Base-by-base conservation (phyloP, 441 rosid genomes). In the Euphorbia celastroides region DNA sequence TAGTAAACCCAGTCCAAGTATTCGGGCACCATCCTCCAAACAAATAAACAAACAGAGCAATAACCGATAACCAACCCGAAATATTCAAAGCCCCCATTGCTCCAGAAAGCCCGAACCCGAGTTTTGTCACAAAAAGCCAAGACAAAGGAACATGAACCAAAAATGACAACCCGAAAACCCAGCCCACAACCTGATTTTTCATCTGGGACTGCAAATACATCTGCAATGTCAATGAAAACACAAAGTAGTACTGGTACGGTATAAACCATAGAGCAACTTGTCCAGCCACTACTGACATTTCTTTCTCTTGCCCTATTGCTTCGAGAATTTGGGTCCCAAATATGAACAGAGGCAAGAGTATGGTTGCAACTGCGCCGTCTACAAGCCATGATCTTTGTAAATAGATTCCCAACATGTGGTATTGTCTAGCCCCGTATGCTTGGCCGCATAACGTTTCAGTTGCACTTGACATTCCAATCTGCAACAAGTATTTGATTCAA, bases 391-490 rank as follows among this genome's bases (percentile, higher is more conserved):
- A 92, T 65, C 96, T 72, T 70, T 92, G 97, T 34, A 89, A 64
- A 75, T 89, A 92, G 57, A 89, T 81, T 0, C 97, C 97, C 78
- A 92, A 20, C 96, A 92, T 87, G 60, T 82, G 88, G 72, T 84
- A 76, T 54, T 89, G 92, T 44, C 69, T 41, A 13, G 97, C 96
- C 25, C 97, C 97, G 41, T 70, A 92, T 16, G 96, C 92, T 83
- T 92, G 97, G 17, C 97, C 96, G 30, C 97, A 89, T n/a, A 91
- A 41, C 0, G 97, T 91, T 42, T 91, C 94, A 0, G 92, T 86
- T 13, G 96, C 97, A 50, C 94, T 92, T 57, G 94, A 82, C 97
- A 90, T 90, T 13, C 96, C 96, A 25, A 84, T 42, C 96, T 90
- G 23, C 62, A 51, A n/a, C n/a, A n/a, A n/a, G n/a, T n/a, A n/a